Evolutionary conservation across 768 basidiomycete genomes (phyloP).

Genomic region (Phylloporus sp.): DNA sequence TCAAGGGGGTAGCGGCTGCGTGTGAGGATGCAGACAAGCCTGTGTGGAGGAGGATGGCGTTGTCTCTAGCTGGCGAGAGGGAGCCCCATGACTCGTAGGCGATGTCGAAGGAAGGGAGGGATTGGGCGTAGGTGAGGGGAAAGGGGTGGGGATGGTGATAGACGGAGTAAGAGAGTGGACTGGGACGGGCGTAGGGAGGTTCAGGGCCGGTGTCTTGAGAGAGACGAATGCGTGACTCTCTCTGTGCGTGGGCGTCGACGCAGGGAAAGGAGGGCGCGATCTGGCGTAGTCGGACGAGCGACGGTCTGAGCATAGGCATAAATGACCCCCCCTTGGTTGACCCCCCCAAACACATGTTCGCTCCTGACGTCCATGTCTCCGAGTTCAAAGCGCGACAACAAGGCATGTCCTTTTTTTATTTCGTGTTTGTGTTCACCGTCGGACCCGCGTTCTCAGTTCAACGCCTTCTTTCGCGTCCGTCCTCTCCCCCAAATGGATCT

Average conservation of each 20-base stretch:
- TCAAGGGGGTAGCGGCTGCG: conserved; percentile 74
- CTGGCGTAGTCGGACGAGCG: too few species aligned
- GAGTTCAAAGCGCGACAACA: conserved; percentile 43
- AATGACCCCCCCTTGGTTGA: not conserved
- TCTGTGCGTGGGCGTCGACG: conserved; percentile 73
- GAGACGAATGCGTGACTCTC: conserved; percentile 53
- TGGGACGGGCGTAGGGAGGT: conserved; percentile 76
- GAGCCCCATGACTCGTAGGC: conserved; percentile 99
- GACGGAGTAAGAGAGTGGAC: conserved; percentile 63
- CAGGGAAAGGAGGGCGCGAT: conserved; percentile 52
- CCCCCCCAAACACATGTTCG: not conserved
- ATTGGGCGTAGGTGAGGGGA: conserved; percentile 56
- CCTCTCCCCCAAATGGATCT: conserved; percentile 8
- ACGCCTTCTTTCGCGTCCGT: conserved; percentile 46
- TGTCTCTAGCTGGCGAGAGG: conserved; percentile 70
- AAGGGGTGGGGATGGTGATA: conserved; percentile 62
- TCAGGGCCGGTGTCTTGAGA: conserved; percentile 60
- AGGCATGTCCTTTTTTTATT: too few species aligned
- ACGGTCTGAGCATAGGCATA: too few species aligned
- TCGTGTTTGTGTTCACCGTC: too few species aligned
- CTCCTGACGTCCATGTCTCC: too few species aligned
- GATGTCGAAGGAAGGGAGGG: conserved; percentile 69
- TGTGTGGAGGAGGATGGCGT: conserved; percentile 93
- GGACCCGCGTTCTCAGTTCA: conserved; percentile 40
- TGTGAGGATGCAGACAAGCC: conserved; percentile 96